phyloP scores from a whole-genome alignment of 495 filamentous ascomycete genomes.

The Hypoxylon trugodes region DNA sequence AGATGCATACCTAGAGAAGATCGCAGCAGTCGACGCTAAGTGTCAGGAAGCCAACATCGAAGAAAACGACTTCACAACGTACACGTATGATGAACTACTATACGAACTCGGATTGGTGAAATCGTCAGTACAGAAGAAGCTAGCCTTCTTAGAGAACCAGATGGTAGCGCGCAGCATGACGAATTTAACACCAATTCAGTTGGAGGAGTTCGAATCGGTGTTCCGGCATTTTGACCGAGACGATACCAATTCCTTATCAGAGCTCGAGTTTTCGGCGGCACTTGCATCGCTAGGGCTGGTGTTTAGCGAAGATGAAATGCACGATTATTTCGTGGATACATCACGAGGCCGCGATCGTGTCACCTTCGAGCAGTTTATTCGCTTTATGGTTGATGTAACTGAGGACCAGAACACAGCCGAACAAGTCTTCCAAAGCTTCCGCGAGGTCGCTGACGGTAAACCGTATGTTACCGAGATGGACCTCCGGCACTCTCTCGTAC shows the following conservation, averaged over 20 bases:
- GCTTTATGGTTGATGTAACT: constrained; percentile 98
- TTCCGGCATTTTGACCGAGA: constrained; percentile 99
- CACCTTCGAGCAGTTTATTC: constrained; percentile 97
- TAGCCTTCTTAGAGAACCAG: constrained; percentile 97
- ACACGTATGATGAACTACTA: constrained; percentile 92
- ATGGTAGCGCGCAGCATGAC: constrained; percentile 97
- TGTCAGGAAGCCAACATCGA: constrained; percentile 97
- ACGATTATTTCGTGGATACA: constrained; percentile 85
- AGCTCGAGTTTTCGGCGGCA: constrained; percentile 94
- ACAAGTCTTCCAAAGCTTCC: constrained; percentile 96
- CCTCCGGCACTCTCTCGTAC: constrained; percentile 90
- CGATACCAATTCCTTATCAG: constrained; percentile 85
- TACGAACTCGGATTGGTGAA: constrained; percentile 94
- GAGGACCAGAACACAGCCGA: constrained; percentile 98
- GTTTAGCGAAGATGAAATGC: constrained; percentile 96
- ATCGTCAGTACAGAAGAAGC: constrained; percentile 90
- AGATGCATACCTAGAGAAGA: constrained; percentile 84
- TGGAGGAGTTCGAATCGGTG: constrained; percentile 97
- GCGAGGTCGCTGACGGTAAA: constrained; percentile 97
- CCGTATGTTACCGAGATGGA: constrained; percentile 98
- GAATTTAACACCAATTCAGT: constrained; percentile 95
- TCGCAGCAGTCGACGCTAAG: constrained; percentile 82
- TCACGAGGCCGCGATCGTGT: constrained; percentile 77
- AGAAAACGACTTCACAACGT: constrained; percentile 98
- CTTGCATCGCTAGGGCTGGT: constrained; percentile 92